Base-by-base conservation (phyloP, 2,329 filamentous ascomycete species). In the Blumeria hordei region DNA sequence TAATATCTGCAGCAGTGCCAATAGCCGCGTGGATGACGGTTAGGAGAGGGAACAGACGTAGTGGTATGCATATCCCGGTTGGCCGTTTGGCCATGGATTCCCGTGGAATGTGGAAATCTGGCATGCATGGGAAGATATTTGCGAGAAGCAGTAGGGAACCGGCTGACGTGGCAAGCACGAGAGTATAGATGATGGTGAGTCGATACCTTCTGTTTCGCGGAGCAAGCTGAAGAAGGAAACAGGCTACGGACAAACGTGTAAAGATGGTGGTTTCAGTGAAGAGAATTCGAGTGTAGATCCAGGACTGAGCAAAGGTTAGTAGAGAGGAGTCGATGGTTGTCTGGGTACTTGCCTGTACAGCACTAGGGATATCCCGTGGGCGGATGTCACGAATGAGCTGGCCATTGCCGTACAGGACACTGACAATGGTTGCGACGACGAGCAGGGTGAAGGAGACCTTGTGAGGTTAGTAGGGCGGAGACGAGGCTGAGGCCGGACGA, bases 181-280 rank as follows among this genome's bases (percentile, higher is more conserved):
- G 18, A 34, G 32, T 50, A 7, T 33, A 33, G 6, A 50, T n/a
- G 11, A 50, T 50, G 18, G 28, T 34, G 28, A 50, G 32, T 8
- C 32, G 47, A 34, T 50, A 50, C 34, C 47, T 32, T 50, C 16
- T 21, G 32, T 12, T 50, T 34, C 32, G 32, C 10, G 47, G 47
- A 34, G 28, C 47, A 33, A 50, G 47, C 32, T 50, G 47, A 14
- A 57, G 44, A 3, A 60, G 55, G 45, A 58, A 59, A 54, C 56
- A 57, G n/a, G 57, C 59, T 21, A 60, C 53, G n/a, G 56, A 60
- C 8, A 60, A 56, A 10, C 59, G 59, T 37, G 59, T 59, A n/a
- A 59, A 52, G 18, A 58, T 44, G 3, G 55, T 55, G 5, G 58
- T 60, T 14, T 56, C 11, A n/a, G 55, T 56, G 47, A 58, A 58